Evolutionary conservation across 208 protist species (phyloP), one percentile per base, ranked within the genome.

Genomic region (Leishmania gerbilli): DNA sequence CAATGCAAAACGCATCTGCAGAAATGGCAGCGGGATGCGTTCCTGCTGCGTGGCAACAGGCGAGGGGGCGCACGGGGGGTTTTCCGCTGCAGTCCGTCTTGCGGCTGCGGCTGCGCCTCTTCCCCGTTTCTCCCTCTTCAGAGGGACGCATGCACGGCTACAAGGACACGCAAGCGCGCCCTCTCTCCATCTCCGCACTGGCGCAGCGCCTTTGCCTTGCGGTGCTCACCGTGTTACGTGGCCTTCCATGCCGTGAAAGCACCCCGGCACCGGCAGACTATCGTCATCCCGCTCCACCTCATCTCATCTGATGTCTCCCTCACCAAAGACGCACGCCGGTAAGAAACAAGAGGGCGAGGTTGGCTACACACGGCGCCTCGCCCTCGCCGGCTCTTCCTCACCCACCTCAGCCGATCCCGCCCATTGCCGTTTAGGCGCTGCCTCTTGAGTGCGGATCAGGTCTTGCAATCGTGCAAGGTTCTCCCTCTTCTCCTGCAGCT

Each of bases 401-500:
- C 27, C 34, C 17, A 13, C 34, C 37, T 34, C 71, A 0, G 8
- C 60, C 2, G 67, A 0, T 27, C 49, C 51, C 9, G 21, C 47
- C 51, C 72, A 13, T 45, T 62, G 45, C 6, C 72, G 47, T 62
- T 55, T 76, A 19, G 72, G 31, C 21, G 31, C 24, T 62, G 49
- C 37, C 71, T 76, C 34, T 64, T 72, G 55, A 34, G 65, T 64
- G 6, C 37, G 45, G n/a, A 84, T 37, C 42, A 83, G 56, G 31
- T 77, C 72, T 31, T 81, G 77, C 21, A 84, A n/a, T 1, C 84
- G 77, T 42, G 67, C 34, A 15, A 92, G 79, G 49, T 85, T 78
- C 68, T 81, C 64, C 67, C 81, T 67, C 71, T 84, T 86, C 76
- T 89, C 79, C 64, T 76, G 83, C 42, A 96, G 65, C 64, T 84